These are phyloP conservation scores for Aspergillus candidus DNA, from an alignment of 2,329 filamentous ascomycete genomes.

Conservation along the genomic window DNA sequence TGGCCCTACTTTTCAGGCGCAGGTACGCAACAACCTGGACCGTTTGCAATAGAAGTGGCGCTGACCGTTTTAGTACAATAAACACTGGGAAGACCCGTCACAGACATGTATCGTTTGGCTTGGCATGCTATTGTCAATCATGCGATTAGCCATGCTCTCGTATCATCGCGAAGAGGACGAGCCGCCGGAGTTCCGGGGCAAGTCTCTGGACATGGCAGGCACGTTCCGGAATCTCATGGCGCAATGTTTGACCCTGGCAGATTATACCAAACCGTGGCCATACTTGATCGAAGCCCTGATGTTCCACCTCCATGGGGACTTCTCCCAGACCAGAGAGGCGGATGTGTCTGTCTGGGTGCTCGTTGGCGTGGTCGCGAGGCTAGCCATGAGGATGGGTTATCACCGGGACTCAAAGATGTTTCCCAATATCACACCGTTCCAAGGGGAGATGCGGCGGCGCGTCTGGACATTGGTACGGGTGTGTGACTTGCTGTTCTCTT, in stretches of 20 bases:
- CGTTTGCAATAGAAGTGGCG: neutral
- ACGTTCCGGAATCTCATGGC: slow-evolving; percentile 51
- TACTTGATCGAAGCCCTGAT: slow-evolving; percentile 58
- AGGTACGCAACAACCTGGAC: slow-evolving; percentile 40
- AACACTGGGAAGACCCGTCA: slow-evolving; percentile 55
- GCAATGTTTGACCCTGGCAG: slow-evolving; percentile 58
- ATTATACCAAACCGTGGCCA: slow-evolving; percentile 57
- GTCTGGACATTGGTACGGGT: slow-evolving; percentile 49
- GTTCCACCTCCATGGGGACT: slow-evolving; percentile 57
- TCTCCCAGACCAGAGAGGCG: slow-evolving; percentile 52
- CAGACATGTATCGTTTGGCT: slow-evolving; percentile 57
- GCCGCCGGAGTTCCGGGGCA: slow-evolving; percentile 56
- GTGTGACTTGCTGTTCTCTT: slow-evolving; percentile 59
- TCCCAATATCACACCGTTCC: slow-evolving; percentile 53
- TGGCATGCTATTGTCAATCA: slow-evolving; percentile 58
- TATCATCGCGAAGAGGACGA: slow-evolving; percentile 58
- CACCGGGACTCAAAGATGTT: slow-evolving; percentile 58
- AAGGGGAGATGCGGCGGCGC: slow-evolving; percentile 53
- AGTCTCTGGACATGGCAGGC: slow-evolving; percentile 44
- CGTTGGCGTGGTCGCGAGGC: slow-evolving; percentile 53
- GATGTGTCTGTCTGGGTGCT: slow-evolving; percentile 57
- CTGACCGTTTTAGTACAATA: slow-evolving; percentile 47
- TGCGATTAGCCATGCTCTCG: slow-evolving; percentile 59
- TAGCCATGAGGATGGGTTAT: slow-evolving; percentile 62
- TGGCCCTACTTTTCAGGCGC: slow-evolving; percentile 75